phyloP scores from a whole-genome alignment of 1,284 basidiomycete genomes.

The Papiliotrema laurentii region DNA sequence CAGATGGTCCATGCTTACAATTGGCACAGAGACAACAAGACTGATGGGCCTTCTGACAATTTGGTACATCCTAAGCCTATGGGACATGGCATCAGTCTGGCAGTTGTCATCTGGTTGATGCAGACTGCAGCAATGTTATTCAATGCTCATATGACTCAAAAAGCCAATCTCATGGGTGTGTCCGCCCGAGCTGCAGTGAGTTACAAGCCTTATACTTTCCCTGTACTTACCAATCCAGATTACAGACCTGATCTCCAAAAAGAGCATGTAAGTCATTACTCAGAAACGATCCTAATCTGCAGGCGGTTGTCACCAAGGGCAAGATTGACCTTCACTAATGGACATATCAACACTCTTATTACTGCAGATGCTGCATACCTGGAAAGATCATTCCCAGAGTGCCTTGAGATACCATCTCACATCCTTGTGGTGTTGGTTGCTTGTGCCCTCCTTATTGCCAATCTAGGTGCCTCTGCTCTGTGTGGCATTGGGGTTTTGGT shows the following conservation, averaged over 20 bases:
- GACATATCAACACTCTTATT: conserved; percentile 64
- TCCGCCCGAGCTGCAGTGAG: background rate
- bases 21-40: background rate
- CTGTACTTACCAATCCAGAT: background rate
- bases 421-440: conserved; percentile 57
- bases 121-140: background rate
- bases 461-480: conserved; percentile 32
- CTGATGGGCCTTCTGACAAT: background rate
- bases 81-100: background rate
- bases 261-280: background rate
- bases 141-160: no score
- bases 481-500: conserved; percentile 56
- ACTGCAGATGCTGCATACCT: conserved; percentile 60
- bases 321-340: conserved; percentile 17
- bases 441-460: conserved; percentile 61
- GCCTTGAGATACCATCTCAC: conserved; percentile 51
- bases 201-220: background rate
- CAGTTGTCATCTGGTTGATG: background rate
- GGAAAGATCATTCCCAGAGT: conserved; percentile 9
- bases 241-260: background rate
- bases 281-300: conserved; percentile 55
- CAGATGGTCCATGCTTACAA: background rate
- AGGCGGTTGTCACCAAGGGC: conserved; percentile 23
- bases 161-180: background rate
- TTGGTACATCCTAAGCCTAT: background rate